Percentiles rank a stretch among this genome's conserved stretches.
Conservation (phyloP, 2,329 filamentous ascomycete genomes). For the Basipetospora chlamydospora region DNA sequence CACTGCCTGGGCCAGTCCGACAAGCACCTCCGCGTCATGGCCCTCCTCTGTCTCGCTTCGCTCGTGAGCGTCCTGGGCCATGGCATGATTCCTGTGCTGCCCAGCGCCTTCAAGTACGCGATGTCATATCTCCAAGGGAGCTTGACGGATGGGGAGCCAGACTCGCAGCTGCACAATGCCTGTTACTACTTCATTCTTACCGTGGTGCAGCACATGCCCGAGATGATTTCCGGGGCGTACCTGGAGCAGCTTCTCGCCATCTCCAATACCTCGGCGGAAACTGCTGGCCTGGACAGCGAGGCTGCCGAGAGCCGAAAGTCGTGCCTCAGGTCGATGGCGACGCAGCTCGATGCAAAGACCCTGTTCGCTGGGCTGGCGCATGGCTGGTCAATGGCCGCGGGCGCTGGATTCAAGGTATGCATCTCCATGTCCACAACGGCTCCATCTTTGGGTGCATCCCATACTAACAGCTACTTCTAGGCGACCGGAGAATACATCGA, state of each 20-base stretch:
- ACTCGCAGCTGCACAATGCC: conserved; percentile 62
- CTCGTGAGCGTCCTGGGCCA: conserved; percentile 80
- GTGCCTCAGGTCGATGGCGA: conserved; percentile 61
- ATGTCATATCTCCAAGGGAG: conserved; percentile 57
- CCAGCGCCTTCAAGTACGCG: conserved; percentile 56
- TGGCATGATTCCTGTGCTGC: conserved; percentile 70
- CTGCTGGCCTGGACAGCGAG: conserved; percentile 39
- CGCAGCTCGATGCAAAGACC: conserved; percentile 62
- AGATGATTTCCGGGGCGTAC: conserved; percentile 68
- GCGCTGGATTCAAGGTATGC: conserved; percentile 47
- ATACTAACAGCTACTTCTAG: conserved; percentile 24
- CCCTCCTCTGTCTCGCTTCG: conserved; percentile 78
- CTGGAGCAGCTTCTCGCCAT: conserved; percentile 57
- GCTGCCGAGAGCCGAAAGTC: conserved; percentile 50
- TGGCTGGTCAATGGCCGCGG: conserved; percentile 54
- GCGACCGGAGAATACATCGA: conserved; percentile 56
- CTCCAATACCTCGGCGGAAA: conserved; percentile 57
- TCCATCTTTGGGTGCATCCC: not conserved
- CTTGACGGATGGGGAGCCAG: conserved; percentile 33
- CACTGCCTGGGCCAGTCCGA: conserved; percentile 65
- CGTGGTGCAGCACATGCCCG: conserved; percentile 70
- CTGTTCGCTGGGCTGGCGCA: conserved; percentile 58
- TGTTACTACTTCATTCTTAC: conserved; percentile 67
- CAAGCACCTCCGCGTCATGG: conserved; percentile 60
- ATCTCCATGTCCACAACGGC: no score